These are phyloP conservation scores for Xylaria sp. DNA, from an alignment of 2,329 filamentous ascomycete species.

Conservation along the genomic window DNA sequence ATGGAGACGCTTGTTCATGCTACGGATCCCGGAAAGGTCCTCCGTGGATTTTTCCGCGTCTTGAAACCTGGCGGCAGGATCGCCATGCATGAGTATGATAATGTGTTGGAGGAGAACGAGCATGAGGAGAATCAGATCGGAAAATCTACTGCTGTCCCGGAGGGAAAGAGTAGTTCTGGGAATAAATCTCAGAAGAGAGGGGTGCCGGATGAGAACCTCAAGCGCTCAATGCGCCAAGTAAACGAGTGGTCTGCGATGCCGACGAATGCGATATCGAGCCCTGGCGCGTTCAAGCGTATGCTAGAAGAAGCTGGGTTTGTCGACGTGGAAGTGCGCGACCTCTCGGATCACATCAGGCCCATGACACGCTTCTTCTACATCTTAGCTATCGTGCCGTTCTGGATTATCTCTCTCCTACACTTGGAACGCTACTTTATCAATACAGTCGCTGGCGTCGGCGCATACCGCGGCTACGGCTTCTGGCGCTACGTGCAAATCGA, in stretches of 20 bases:
- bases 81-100: conserved; percentile 59
- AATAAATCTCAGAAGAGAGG: conserved; percentile 28
- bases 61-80: conserved; percentile 59
- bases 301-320: conserved; percentile 57
- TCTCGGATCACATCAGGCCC: conserved; percentile 58
- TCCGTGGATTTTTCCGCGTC: conserved; percentile 58
- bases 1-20: conserved; percentile 67
- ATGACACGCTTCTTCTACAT: conserved; percentile 60
- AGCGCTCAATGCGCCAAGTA: conserved; percentile 50
- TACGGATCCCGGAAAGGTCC: conserved; percentile 55
- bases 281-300: conserved; percentile 54
- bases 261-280: conserved; percentile 52
- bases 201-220: conserved; percentile 44
- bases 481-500: conserved; percentile 52
- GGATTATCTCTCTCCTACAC: conserved; percentile 55
- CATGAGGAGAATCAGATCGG: background rate
- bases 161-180: background rate
- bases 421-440: conserved; percentile 60
- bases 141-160: background rate
- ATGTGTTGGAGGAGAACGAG: conserved; percentile 39
- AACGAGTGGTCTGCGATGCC: conserved; percentile 59
- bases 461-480: conserved; percentile 48
- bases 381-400: conserved; percentile 58
- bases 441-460: conserved; percentile 55
- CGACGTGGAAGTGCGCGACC: conserved; percentile 56